Conservation (phyloP, 2,329 filamentous ascomycete species). For the Pseudocercospora cruenta region DNA sequence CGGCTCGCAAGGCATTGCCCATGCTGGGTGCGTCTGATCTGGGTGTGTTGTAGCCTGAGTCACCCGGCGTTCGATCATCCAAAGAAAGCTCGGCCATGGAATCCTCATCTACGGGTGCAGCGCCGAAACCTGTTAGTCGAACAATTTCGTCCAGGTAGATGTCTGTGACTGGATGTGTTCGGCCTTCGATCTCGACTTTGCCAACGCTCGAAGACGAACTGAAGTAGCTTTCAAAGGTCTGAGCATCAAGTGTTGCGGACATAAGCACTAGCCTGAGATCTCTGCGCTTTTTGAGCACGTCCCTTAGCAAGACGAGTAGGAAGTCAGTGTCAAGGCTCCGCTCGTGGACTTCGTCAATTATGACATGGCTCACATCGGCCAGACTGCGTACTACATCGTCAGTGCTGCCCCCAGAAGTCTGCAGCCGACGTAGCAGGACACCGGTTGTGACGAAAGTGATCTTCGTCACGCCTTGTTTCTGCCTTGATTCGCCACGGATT, state of each 20-base stretch:
- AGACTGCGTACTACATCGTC: constrained; percentile 81
- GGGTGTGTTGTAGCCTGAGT: constrained; percentile 24
- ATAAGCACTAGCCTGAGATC: constrained; percentile 91
- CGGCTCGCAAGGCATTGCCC: constrained; percentile 46
- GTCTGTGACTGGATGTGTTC: constrained; percentile 88
- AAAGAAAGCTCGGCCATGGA: constrained; percentile 30
- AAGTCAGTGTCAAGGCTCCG: constrained; percentile 95
- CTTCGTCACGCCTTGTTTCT: constrained; percentile 71
- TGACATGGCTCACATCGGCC: constrained; percentile 88
- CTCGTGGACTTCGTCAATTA: constrained; percentile 97
- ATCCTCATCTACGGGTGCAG: constrained; percentile 47
- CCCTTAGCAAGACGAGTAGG: constrained; percentile 80
- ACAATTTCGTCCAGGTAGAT: constrained; percentile 89
- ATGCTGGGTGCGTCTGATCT: constrained; percentile 34
- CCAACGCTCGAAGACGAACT: constrained; percentile 62
- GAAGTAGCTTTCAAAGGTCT: constrained; percentile 85
- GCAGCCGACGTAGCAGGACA: constrained; percentile 86
- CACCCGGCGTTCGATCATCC: constrained; percentile 46
- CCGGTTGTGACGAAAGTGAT: constrained; percentile 97
- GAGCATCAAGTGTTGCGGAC: constrained; percentile 92
- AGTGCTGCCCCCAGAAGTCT: constrained; percentile 79
- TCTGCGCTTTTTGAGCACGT: constrained; percentile 73
- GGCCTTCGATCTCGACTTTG: constrained; percentile 80
- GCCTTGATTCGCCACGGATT: constrained; percentile 86
- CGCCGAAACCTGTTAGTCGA: constrained; percentile 71